Base-by-base conservation (phyloP, 495 filamentous ascomycete species). In the Trichoderma parareesei region DNA sequence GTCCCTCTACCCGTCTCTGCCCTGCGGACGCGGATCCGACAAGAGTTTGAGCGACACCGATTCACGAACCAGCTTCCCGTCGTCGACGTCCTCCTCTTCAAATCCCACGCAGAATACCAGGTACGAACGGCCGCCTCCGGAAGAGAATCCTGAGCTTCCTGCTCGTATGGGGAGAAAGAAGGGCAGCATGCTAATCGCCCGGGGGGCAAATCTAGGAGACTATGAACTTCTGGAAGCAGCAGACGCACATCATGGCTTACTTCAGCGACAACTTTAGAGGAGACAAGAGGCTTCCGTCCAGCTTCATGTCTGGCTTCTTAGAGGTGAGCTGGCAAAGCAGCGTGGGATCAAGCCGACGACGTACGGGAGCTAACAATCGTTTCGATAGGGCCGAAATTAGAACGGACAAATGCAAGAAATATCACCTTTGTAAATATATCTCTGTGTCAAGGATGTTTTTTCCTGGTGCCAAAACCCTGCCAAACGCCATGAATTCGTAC, bases 211-310 rank as follows among this genome's bases (percentile, higher is more conserved):
- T 27, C 2, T 67, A 96, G 92, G 94, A 98, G 85, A 98, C 92
- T 43, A 84, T 98, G 80, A 98, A 98, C 78, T 98, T 88, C 85
- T 98, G 95, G 94, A 96, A 96, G 79, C 95, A 98, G 79, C 83
- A 93, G 62, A 89, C 90, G 60, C 94, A 98, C 74, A 85, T 98
- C 69, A 90, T 98, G 83, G 96, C 96, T 72, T 98, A 95, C 78
- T 98, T 97, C 83, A 85, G 91, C 70, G 80, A 86, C 73, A 92
- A 96, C 75, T 81, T 80, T 70, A 74, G 76, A 60, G 78, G 78
- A 14, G 90, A 96, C 67, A 88, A 89, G 65, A 84, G 83, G 69
- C 77, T 96, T 76, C 94, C 94, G 38, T 80, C 83, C 65, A 91
- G 85, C 76, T 98, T 98, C 78, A 92, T 98, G 77, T 82, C 84